These are phyloP conservation scores for Phytophthora kernoviae DNA, from an alignment of 352 stramenopile species.

Conservation along the genomic window DNA sequence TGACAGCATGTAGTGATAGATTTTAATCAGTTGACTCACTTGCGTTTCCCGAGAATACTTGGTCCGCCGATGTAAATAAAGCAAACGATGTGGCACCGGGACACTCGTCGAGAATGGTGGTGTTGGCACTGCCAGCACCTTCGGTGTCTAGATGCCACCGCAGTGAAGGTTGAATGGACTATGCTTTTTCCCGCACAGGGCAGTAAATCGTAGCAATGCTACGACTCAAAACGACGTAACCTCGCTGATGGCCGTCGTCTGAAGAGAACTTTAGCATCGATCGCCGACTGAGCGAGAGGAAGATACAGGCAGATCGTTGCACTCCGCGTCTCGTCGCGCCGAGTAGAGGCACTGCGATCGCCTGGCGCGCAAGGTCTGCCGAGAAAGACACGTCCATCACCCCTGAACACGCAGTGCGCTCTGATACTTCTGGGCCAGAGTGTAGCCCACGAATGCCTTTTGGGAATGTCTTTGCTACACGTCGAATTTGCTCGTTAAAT, in stretches of 20 bases:
- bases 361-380: background rate
- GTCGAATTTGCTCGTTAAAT: too few species aligned
- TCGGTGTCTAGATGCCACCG: background rate
- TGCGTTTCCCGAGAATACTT: background rate
- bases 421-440: too few species aligned
- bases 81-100: background rate
- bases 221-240: background rate
- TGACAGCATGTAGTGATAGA: background rate
- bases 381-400: background rate
- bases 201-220: too few species aligned
- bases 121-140: background rate
- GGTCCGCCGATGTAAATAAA: background rate
- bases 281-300: conserved; percentile 1
- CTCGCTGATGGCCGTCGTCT: background rate
- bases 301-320: conserved; percentile 3
- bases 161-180: background rate
- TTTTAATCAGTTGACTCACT: conserved; percentile 2
- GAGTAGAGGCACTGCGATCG: background rate
- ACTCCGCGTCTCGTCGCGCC: background rate
- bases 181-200: background rate
- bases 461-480: too few species aligned
- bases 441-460: too few species aligned
- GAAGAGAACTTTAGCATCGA: background rate
- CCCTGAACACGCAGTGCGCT: too few species aligned
- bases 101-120: background rate